Conservation (phyloP, 2,329 filamentous ascomycete genomes). For the Aspergillus bombycis region DNA sequence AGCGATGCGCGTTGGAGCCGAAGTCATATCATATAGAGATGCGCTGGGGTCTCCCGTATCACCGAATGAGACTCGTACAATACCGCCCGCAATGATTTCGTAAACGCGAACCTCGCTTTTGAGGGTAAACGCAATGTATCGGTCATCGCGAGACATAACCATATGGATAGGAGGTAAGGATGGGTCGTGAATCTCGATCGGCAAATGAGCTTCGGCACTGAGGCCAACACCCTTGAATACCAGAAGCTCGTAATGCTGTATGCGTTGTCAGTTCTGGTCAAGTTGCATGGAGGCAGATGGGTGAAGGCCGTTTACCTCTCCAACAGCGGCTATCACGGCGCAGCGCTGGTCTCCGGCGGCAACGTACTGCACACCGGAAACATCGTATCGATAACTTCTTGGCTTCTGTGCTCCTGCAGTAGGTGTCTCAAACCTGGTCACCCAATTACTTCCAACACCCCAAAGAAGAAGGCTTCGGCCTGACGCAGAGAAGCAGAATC, state of each 20-base stretch:
- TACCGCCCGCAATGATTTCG: slow-evolving; percentile 19
- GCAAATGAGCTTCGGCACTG: slow-evolving; percentile 22
- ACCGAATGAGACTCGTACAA: slow-evolving; percentile 19
- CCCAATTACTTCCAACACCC: slow-evolving; percentile 23
- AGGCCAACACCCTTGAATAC: slow-evolving; percentile 32
- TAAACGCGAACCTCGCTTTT: slow-evolving; percentile 26
- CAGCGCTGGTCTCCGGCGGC: slow-evolving; percentile 38
- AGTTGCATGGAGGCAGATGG: background rate
- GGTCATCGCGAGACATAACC: slow-evolving; percentile 28
- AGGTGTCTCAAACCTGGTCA: slow-evolving; percentile 35
- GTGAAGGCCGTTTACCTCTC: slow-evolving; percentile 20
- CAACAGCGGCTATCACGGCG: slow-evolving; percentile 32
- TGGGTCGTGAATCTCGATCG: slow-evolving; percentile 33
- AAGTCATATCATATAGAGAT: background rate
- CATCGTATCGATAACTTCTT: slow-evolving; percentile 36
- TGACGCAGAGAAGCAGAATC: slow-evolving; percentile 35
- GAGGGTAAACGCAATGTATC: slow-evolving; percentile 26
- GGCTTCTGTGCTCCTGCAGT: slow-evolving; percentile 28
- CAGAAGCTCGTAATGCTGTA: slow-evolving; percentile 29
- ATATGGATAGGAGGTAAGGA: slow-evolving; percentile 21
- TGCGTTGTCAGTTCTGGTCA: slow-evolving; percentile 13
- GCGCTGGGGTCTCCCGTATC: background rate
- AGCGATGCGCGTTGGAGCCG: background rate
- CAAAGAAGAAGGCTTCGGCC: slow-evolving; percentile 26
- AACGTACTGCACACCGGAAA: slow-evolving; percentile 34